Base-by-base conservation (phyloP, 352 stramenopile genomes). In the Aphanomyces stellatus region DNA sequence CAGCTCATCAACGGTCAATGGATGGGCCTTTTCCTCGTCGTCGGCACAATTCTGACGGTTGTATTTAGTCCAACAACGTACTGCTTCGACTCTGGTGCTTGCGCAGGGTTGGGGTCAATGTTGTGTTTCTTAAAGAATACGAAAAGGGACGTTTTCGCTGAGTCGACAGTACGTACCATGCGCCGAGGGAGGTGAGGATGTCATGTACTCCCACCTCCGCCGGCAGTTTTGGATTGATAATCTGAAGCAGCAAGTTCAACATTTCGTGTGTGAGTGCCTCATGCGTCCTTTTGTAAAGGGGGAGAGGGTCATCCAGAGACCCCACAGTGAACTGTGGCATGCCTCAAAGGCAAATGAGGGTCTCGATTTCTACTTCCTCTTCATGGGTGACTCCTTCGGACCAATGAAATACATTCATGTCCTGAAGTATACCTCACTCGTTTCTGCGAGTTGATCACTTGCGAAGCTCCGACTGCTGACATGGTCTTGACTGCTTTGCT, bases 361-460 rank as follows among this genome's bases (percentile, higher is more conserved):
- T 24, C 34, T 79, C 1, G 71, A 79, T 13, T 77, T 69, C 46
- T 72, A 77, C 25, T 81, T 56, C 19, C 8, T 76, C 1, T 51
- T 65, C n/a, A 28, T 77, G n/a, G 68, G 73, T 46, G 41, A 74
- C 2, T 56, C 65, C 0, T 77, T 46, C 22, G 60, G 51, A 11
- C 19, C 1, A 1, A 43, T 35, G 25, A 60, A 65, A 13, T 76
- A 77, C 27, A 22, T 77, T 15, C 56, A 77, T 0, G 65, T 75
- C 5, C 62, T 76, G 2, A 78, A 80, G 13, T 72, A 78, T 27
- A 65, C 35, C n/a, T 65, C 4, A 75, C 63, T 0, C 71, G 76
- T 53, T 74, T 69, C 27, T 73, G 55, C 40, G 64, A 73, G 27
- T 34, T 80, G 4, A 48, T 73, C 3, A 42, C 61, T 4, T 75